Conservation (phyloP, 2,329 filamentous ascomycete genomes). For the Arthroderma sp. region DNA sequence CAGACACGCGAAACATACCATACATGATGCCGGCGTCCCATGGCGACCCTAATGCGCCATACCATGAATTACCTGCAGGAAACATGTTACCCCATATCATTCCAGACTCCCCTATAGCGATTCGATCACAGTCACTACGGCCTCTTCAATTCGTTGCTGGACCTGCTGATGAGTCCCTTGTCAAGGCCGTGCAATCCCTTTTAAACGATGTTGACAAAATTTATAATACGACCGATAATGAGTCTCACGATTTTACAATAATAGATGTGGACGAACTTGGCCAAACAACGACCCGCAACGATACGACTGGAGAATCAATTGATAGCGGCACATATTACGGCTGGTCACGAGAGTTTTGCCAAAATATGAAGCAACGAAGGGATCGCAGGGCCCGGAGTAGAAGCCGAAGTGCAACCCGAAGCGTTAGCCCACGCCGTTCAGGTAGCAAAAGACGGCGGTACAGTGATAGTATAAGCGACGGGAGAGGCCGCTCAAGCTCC, state of each 20-base stretch:
- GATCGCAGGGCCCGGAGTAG: conserved; percentile 20
- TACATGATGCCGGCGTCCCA: conserved; percentile 65
- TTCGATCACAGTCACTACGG: conserved; percentile 58
- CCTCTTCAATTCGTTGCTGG: conserved; percentile 59
- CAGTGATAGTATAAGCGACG: conserved; percentile 26
- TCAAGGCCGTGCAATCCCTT: conserved; percentile 56
- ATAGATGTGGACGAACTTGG: conserved; percentile 66
- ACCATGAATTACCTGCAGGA: conserved; percentile 70
- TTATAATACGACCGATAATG: conserved; percentile 44
- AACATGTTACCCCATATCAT: conserved; percentile 70
- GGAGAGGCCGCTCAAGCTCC: conserved; percentile 17
- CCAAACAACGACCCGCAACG: conserved; percentile 53
- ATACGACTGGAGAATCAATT: conserved; percentile 52
- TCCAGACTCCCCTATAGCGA: conserved; percentile 61
- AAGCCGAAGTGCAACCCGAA: conserved; percentile 37
- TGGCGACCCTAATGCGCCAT: conserved; percentile 60
- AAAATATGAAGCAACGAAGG: conserved; percentile 56
- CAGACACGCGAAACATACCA: conserved; percentile 38
- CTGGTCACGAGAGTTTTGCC: conserved; percentile 70
- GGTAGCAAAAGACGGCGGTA: conserved; percentile 36
- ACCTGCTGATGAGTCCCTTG: conserved; percentile 54
- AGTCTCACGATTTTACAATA: conserved; percentile 38
- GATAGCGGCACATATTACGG: conserved; percentile 71
- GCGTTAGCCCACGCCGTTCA: conserved; percentile 29
- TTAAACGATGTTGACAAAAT: conserved; percentile 58